Conservation (phyloP, 1,284 basidiomycete genomes). For the Apiotrichum domesticum region DNA sequence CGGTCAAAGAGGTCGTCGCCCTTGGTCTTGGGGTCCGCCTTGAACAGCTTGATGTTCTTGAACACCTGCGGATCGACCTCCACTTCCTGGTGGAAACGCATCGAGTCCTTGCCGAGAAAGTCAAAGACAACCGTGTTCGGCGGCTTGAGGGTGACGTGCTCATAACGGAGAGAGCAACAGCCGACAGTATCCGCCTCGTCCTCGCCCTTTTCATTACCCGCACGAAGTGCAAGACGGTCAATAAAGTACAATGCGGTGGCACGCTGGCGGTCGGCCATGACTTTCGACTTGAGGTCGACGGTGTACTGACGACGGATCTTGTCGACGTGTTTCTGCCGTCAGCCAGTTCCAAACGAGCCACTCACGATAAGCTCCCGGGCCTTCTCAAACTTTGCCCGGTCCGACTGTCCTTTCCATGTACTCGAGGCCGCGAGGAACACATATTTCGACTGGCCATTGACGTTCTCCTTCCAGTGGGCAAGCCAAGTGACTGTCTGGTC, state of each 20-base stretch:
- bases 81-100: constrained; percentile 87
- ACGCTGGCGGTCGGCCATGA: constrained; percentile 86
- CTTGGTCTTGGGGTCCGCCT: constrained; percentile 79
- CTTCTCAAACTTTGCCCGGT: constrained; percentile 94
- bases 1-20: constrained; percentile 91
- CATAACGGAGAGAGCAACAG: constrained; percentile 89
- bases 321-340: constrained; percentile 71
- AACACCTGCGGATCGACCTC: constrained; percentile 79
- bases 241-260: constrained; percentile 98
- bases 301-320: constrained; percentile 81
- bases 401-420: constrained; percentile 91
- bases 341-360: not conserved
- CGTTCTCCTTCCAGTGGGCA: constrained; percentile 94
- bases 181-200: constrained; percentile 97
- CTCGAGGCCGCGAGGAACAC: constrained; percentile 91
- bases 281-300: constrained; percentile 74
- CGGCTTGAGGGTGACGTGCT: constrained; percentile 83
- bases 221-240: constrained; percentile 87
- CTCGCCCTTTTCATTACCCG: constrained; percentile 96
- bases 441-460: constrained; percentile 88
- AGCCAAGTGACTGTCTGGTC: constrained; percentile 96
- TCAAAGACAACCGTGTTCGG: constrained; percentile 82
- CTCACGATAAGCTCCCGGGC: constrained; percentile 84
- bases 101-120: constrained; percentile 96
- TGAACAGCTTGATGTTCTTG: constrained; percentile 84